These are phyloP conservation scores for Debaryomyces robertsiae DNA, from an alignment of 1,139 yeast genomes.

Conservation along the genomic window DNA sequence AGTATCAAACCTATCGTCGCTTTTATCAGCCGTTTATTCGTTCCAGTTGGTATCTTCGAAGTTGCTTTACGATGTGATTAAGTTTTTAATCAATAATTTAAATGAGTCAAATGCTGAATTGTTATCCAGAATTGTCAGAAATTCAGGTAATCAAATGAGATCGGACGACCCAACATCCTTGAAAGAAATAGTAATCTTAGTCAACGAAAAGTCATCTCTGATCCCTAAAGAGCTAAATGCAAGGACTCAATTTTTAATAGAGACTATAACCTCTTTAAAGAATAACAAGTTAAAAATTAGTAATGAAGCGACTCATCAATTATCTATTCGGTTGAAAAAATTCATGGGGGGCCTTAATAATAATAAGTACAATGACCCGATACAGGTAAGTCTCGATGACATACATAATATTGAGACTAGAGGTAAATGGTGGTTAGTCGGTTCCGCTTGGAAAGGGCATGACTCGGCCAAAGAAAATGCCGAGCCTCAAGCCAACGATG, in stretches of 20 bases:
- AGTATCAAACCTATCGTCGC: constrained; percentile 68
- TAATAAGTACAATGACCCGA: constrained; percentile 63
- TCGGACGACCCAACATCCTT: constrained; percentile 87
- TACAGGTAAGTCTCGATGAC: constrained; percentile 83
- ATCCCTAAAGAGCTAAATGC: constrained; percentile 44
- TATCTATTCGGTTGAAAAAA: constrained; percentile 67
- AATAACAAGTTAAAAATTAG: constrained; percentile 73
- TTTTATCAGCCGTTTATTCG: constrained; percentile 75
- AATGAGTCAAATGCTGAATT: constrained; percentile 77
- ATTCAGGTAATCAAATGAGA: constrained; percentile 83
- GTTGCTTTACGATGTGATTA: constrained; percentile 75
- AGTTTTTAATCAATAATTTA: constrained; percentile 55
- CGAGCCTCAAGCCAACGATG: constrained; percentile 32
- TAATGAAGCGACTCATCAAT: constrained; percentile 49
- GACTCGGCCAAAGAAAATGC: constrained; percentile 28
- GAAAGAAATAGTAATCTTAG: constrained; percentile 72
- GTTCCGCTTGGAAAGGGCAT: constrained; percentile 90
- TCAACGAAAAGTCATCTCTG: constrained; percentile 43
- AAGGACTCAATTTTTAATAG: constrained; percentile 81
- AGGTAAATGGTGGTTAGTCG: constrained; percentile 99
- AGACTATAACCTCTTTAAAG: constrained; percentile 80
- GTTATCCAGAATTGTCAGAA: constrained; percentile 67
- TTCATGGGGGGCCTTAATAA: constrained; percentile 55
- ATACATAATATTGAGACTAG: constrained; percentile 71
- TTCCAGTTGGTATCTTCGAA: constrained; percentile 75